Conservation (phyloP, 2,329 filamentous ascomycete species). For the Penicillium verrucosum region DNA sequence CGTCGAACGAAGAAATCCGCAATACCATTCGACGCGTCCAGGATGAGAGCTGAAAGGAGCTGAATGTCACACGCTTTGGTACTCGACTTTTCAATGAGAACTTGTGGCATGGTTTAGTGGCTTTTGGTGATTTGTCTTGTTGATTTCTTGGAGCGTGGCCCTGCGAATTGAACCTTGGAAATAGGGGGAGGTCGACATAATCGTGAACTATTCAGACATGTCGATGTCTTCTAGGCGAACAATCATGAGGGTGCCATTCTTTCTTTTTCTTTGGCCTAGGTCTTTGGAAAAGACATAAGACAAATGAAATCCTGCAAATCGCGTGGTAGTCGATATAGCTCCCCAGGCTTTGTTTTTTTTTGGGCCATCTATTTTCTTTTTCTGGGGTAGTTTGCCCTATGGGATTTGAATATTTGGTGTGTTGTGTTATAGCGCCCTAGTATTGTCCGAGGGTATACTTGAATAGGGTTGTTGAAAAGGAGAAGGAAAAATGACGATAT, state of each 20-base stretch:
- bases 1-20: constrained; percentile 28
- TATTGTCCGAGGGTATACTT: neutral
- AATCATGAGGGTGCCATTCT: neutral
- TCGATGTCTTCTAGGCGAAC: neutral
- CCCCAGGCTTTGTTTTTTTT: neutral
- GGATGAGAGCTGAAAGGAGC: neutral
- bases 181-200: neutral
- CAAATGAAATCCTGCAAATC: neutral
- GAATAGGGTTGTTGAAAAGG: neutral
- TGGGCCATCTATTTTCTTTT: neutral
- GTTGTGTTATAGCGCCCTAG: neutral
- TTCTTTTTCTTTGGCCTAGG: neutral
- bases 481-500: neutral
- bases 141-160: neutral
- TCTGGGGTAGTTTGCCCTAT: neutral
- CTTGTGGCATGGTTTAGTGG: neutral
- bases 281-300: neutral
- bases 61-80: neutral
- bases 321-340: neutral
- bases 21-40: constrained; percentile 16
- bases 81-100: neutral
- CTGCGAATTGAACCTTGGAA: neutral
- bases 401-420: neutral
- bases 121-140: neutral
- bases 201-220: neutral